Base-by-base conservation (phyloP, 2,329 filamentous ascomycete genomes). In the Phoma sp. region DNA sequence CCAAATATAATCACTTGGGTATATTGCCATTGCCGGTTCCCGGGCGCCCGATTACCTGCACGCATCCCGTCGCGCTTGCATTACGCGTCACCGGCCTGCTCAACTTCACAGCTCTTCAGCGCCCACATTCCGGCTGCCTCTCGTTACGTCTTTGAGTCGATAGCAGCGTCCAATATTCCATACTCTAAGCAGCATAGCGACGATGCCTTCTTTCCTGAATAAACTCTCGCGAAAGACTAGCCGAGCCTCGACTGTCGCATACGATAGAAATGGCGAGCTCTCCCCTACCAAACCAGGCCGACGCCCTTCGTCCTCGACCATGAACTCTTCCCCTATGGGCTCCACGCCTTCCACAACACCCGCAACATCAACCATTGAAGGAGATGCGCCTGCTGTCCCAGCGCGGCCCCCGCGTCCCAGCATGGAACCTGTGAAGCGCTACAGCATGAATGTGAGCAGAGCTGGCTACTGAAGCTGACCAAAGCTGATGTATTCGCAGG, bases 151-250 rank as follows among this genome's bases (percentile, higher is more conserved):
- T 42, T 62, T 67, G 65, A 45, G 41, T 57, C n/a, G 40, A 29
- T 64, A 61, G 40, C 43, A n/a, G 29, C 37, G 37, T 36, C 45
- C 14, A 41, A 9, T 41, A 57, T 44, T 32, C 47, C 58, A 56
- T 23, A 51, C 27, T 48, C 41, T 56, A 47, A 59, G 30, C 44
- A 59, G 47, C 57, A 52, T 41, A 50, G 25, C 57, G 44, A 58
- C 53, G 40, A 80, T 80, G 78, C 78, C 78, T 70, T 79, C 87
- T 38, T 90, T 96, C 70, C 82, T 95, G 67, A 90, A 86, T 75
- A 86, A 89, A 69, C 77, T 96, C 52, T 89, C 90, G 65, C 86
- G 90, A 65, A 87, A 88, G 65, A 95, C 90, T 52, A 66, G 62
- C 49, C 88, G 82, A 73, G 84, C 87, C 57, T 92, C 87, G 79